Conservation (phyloP, 129 eudicot species). For the Scalesia atractyloides region DNA sequence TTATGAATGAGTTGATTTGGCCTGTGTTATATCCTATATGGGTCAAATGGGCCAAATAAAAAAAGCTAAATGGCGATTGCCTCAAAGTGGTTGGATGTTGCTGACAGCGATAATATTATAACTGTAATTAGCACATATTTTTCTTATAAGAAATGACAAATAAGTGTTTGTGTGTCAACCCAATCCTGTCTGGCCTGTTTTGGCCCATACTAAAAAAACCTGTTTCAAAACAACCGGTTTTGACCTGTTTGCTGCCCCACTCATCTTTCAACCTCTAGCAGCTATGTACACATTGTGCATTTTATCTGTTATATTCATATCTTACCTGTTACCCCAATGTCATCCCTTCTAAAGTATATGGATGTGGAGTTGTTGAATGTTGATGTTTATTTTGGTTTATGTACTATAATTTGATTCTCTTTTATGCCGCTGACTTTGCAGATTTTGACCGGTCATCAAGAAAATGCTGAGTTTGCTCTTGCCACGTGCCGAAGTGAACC, state of each 20-base stretch:
- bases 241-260: neutral
- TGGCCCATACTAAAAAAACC: neutral
- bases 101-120: neutral
- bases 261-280: neutral
- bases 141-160: neutral
- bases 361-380: neutral
- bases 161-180: neutral
- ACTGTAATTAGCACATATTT: neutral
- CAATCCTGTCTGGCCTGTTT: neutral
- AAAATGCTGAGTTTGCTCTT: slow-evolving; percentile 89
- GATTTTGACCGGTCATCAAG: slow-evolving; percentile 81
- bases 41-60: neutral
- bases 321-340: neutral
- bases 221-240: neutral
- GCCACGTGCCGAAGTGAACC: slow-evolving; percentile 84
- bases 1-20: neutral
- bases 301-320: neutral
- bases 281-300: neutral
- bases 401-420: neutral
- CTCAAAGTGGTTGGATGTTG: neutral
- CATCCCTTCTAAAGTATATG: neutral
- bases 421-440: slow-evolving; percentile 33
- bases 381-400: neutral
- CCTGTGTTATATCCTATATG: neutral
- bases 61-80: neutral